A percentile compares a stretch with the other conserved stretches of the same genome.
phyloP scores from a whole-genome alignment of 1,139 yeast species.

The Meyerozyma athensensis region DNA sequence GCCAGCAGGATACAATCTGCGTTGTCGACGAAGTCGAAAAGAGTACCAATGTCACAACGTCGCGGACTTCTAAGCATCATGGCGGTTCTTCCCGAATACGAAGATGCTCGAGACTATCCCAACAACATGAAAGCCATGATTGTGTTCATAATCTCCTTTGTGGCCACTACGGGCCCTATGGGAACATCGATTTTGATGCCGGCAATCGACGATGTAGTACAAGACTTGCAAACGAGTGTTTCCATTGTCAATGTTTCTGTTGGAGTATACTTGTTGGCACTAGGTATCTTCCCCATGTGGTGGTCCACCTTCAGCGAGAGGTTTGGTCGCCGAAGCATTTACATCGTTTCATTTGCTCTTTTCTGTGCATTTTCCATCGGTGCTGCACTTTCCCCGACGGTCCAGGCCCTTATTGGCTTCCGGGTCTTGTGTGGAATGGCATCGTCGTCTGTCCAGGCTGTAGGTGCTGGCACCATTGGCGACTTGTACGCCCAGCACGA shows the following conservation, averaged over 20 bases:
- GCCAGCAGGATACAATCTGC: slow-evolving; percentile 4
- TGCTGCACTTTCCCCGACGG: slow-evolving; percentile 59
- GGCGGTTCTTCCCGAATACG: slow-evolving; percentile 63
- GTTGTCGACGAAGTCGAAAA: slow-evolving; percentile 8
- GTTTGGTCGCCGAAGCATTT: slow-evolving; percentile 71
- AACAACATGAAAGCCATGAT: slow-evolving; percentile 43
- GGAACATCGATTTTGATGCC: slow-evolving; percentile 86
- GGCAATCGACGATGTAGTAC: slow-evolving; percentile 59
- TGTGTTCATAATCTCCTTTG: slow-evolving; percentile 63
- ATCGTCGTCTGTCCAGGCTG: slow-evolving; percentile 82
- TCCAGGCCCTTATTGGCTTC: slow-evolving; percentile 60
- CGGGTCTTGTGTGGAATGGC: slow-evolving; percentile 75
- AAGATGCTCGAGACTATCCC: slow-evolving; percentile 67
- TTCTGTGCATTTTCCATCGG: slow-evolving; percentile 69
- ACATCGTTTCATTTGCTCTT: slow-evolving; percentile 59
- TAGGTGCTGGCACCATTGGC: slow-evolving; percentile 85
- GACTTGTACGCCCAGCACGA: slow-evolving; percentile 65
- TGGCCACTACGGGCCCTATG: slow-evolving; percentile 84
- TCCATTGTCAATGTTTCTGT: slow-evolving; percentile 70
- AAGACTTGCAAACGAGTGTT: slow-evolving; percentile 50
- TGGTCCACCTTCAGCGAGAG: slow-evolving; percentile 80
- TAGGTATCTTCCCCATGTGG: slow-evolving; percentile 85
- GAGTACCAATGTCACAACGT: slow-evolving; percentile 39
- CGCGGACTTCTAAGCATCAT: slow-evolving; percentile 54
- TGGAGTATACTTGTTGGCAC: slow-evolving; percentile 67